Evolutionary conservation across 495 filamentous ascomycete genomes (phyloP), one percentile per base, ranked within the genome.

Genomic region (Delitschia confertaspora): DNA sequence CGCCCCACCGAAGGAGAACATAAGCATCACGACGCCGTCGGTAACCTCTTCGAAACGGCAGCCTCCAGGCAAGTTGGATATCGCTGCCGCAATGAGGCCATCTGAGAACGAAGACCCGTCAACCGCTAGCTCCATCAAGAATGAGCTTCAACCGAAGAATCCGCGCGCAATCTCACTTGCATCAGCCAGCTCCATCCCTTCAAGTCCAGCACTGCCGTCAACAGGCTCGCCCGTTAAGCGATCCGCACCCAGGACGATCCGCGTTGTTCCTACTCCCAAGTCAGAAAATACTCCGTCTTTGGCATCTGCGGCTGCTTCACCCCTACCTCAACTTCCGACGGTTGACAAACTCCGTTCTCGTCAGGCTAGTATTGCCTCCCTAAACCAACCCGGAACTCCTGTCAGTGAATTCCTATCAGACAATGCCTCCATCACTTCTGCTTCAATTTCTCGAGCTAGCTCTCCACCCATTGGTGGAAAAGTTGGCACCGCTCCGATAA

Each of bases 391-490:
- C n/a, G 79, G 78, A 30, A 91, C 88, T 0, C 85, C 88, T 3
- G 77, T 63, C 5, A 83, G 80, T 47, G 88, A 93, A 49, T 58
- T 76, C 3, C 72, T 83, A 17, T 88, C 82, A 1, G 88, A 95
- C 47, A 85, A 70, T 45, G 82, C 83, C 18, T 79, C 76, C 4
- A 71, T 84, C 27, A 78, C 84, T 2, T 89, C 87, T 7, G 74
- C 80, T 1, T 86, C 86, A 3, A 69, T 82, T 13, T 94, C 88
- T n/a, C 75, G 88, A 29, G 78, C 86, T 6, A 87, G 74, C 57
- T 93, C 88, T 10, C 88, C 88, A 2, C 69, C 75, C 1, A 65
- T 67, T 18, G 51, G 52, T 10, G 45, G 45, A 5, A 84, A 74
- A 52, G 73, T 89, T 33, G 85, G 86, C 26, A 79, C 80, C 26